phyloP scores from a whole-genome alignment of 306 rosid genomes.

The Fagus crenata region DNA sequence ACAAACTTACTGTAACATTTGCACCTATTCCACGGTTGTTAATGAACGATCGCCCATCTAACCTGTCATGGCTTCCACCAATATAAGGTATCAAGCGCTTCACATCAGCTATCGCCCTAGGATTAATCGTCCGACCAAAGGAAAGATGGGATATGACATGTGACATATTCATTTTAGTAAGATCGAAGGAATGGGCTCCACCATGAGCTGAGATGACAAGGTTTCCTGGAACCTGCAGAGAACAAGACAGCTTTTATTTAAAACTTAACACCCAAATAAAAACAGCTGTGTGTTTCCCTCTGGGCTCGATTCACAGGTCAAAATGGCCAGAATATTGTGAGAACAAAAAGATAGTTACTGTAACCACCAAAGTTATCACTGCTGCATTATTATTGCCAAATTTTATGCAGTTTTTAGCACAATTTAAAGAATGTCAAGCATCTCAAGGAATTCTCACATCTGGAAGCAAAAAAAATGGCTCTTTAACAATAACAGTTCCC shows the following conservation, averaged over 20 bases:
- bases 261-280: constrained; percentile 11
- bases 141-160: constrained; percentile 75
- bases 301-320: neutral
- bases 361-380: neutral
- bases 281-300: neutral
- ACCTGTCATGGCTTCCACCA: constrained; percentile 82
- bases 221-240: constrained; percentile 89
- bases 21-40: constrained; percentile 64
- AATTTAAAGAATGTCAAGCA: constrained; percentile 9
- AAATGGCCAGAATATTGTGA: constrained; percentile 18
- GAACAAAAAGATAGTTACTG: neutral
- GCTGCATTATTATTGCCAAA: constrained; percentile 7
- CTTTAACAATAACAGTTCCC: neutral
- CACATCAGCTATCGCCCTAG: constrained; percentile 66
- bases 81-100: constrained; percentile 75
- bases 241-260: constrained; percentile 14
- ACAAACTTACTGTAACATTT: constrained; percentile 88
- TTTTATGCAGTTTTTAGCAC: neutral
- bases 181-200: constrained; percentile 89
- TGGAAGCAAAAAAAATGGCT: constrained; percentile 18
- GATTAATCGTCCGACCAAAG: constrained; percentile 67
- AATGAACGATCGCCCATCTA: constrained; percentile 75
- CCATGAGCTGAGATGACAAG: constrained; percentile 81
- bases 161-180: constrained; percentile 95
- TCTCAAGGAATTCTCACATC: constrained; percentile 18